Conservation (phyloP, 441 rosid species). For the Melastoma candidum region DNA sequence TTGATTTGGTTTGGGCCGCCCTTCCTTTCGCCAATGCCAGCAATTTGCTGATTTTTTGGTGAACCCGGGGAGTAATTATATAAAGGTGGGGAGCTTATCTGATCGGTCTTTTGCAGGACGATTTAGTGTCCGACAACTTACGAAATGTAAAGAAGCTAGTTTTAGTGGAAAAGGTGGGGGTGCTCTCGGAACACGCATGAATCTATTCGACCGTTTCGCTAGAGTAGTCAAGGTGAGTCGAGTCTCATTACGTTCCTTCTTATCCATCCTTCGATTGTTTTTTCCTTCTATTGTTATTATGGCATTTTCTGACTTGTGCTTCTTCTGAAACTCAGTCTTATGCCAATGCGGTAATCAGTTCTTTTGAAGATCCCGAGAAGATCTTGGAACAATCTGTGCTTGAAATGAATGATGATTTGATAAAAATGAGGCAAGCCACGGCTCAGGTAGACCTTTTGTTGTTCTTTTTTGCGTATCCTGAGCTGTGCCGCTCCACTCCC, state of each 20-base stretch:
- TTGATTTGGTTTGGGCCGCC: too few relatives aligned
- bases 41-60: too few relatives aligned
- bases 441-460: conserved; percentile 57
- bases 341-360: conserved; percentile 81
- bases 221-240: conserved; percentile 74
- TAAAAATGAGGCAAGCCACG: conserved; percentile 97
- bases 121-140: conserved; percentile 28
- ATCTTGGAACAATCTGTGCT: conserved; percentile 88
- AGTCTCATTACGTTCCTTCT: conserved; percentile 2
- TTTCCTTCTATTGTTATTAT: conserved; percentile 1
- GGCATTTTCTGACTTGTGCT: conserved; percentile 6
- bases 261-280: background rate
- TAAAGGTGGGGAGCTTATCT: background rate
- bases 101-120: conserved; percentile 1
- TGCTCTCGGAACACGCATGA: conserved; percentile 57
- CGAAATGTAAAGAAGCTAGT: conserved; percentile 21
- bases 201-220: conserved; percentile 84
- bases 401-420: conserved; percentile 97
- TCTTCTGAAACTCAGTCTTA: conserved; percentile 56
- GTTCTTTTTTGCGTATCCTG: conserved; percentile 2
- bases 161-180: conserved; percentile 43
- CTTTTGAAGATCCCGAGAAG: conserved; percentile 95
- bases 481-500: background rate
- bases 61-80: too few relatives aligned
- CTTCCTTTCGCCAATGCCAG: too few relatives aligned